A percentile compares a stretch with the other conserved stretches of the same genome.
Evolutionary conservation across 345 rosid species (phyloP).

Genomic region (Populus deltoides): DNA sequence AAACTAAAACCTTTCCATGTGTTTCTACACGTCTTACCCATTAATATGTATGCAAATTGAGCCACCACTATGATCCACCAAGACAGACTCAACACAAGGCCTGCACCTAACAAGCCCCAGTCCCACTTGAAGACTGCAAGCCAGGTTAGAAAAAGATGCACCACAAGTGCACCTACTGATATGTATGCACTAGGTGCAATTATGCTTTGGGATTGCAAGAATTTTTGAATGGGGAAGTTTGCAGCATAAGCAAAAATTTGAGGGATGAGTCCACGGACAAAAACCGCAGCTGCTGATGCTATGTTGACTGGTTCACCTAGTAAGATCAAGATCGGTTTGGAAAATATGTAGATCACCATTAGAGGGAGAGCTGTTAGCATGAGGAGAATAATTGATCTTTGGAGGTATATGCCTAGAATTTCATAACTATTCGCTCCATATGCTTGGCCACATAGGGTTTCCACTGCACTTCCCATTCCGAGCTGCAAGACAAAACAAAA

Average conservation of each 20-base stretch:
- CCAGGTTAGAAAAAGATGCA: conserved; percentile 22
- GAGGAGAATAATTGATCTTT: conserved; percentile 58
- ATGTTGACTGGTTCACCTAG: conserved; percentile 59
- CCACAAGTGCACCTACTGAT: conserved; percentile 3
- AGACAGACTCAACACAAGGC: conserved; percentile 18
- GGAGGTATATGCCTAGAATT: conserved; percentile 69
- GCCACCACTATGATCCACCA: conserved; percentile 28
- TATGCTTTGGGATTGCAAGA: conserved; percentile 29
- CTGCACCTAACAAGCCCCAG: conserved; percentile 27
- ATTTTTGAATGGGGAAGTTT: conserved; percentile 58
- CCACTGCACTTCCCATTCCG: conserved; percentile 75
- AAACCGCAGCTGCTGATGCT: conserved; percentile 52
- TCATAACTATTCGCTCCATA: conserved; percentile 63
- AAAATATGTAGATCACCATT: conserved; percentile 48
- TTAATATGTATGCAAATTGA: conserved; percentile 17
- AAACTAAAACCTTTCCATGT: conserved; percentile 24
- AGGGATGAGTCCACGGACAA: conserved; percentile 29
- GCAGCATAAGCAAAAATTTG: conserved; percentile 32
- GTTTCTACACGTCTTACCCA: conserved; percentile 4
- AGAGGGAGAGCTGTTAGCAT: conserved; percentile 47
- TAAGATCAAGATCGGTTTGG: conserved; percentile 43
- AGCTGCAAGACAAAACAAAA: conserved; percentile 8
- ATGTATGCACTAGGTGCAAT: conserved; percentile 24
- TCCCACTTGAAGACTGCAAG: conserved; percentile 12
- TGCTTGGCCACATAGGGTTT: conserved; percentile 80